Evolutionary conservation across 768 basidiomycete genomes (phyloP), one percentile per base, ranked within the genome.

Genomic region (Rhizopogon salebrosus): DNA sequence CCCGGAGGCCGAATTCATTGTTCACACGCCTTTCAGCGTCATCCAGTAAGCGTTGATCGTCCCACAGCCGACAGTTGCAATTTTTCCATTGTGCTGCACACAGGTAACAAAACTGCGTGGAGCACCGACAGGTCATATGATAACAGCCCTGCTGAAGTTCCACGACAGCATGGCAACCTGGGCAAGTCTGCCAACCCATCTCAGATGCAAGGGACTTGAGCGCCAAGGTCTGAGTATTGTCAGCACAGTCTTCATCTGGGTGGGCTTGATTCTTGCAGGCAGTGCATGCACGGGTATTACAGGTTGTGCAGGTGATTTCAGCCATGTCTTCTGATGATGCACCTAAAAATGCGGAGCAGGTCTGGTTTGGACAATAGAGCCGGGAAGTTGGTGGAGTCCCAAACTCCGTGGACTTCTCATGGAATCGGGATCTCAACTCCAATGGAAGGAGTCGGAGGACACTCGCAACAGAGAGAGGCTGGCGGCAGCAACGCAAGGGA

Each of bases 41-140:
- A 27, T 55, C n/a, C 14, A 65, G 2, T 9, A 79, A 64, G 5
- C 71, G 64, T 0, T 58, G 48, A 52, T 87, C 86, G 8, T 87
- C 84, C 84, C 85, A 88, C 41, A 82, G 82, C 0, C 70, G 69
- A 54, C 87, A 89, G 0, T 1, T 4, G 52, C 87, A 89, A 0
- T 66, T 74, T 66, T 82, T 86, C 86, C 86, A 89, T 8, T 54
- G 69, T 24, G 62, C 75, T 0, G 80, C 79, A 60, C 87, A 89
- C 8, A 82, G 42, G 60, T 88, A 86, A 60, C 85, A 87, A 63
- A 87, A 86, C 57, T 87, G 62, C 0, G 73, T 68, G 9, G 54
- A 49, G 52, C 72, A 73, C 0, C 65, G 72, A 55, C 84, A 87
- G 11, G 76, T 83, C 69, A 87, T 85, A 45, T 87, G 85, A 62